Evolutionary conservation across 345 rosid species (phyloP).

Genomic region (Euphorbia tirucalli): DNA sequence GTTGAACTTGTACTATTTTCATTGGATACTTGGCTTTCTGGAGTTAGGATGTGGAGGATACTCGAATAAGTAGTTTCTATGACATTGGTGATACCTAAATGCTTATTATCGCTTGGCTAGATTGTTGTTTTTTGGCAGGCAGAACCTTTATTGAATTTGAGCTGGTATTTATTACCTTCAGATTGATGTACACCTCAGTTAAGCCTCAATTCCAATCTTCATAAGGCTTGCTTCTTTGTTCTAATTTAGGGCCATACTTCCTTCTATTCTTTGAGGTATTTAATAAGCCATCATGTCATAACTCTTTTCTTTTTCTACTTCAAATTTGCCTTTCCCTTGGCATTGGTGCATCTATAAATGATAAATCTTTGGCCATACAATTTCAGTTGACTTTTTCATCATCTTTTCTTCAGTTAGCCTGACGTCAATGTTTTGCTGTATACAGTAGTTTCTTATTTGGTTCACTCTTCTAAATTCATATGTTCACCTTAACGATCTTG

Average conservation of each 20-base stretch:
- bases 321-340: not conserved
- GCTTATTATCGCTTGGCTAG: not conserved
- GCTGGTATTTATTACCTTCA: not conserved
- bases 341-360: not conserved
- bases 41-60: too few species aligned
- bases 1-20: too few species aligned
- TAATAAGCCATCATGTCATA: not conserved
- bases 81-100: not conserved
- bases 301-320: not conserved
- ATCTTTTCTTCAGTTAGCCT: not conserved
- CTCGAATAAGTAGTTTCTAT: too few species aligned
- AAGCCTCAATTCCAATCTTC: not conserved
- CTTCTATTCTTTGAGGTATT: not conserved
- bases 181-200: not conserved
- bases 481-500: not conserved
- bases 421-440: not conserved
- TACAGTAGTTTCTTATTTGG: not conserved
- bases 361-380: not conserved
- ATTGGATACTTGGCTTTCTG: too few species aligned
- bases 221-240: not conserved
- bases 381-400: not conserved
- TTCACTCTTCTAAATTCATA: not conserved
- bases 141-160: not conserved
- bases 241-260: not conserved
- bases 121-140: not conserved